Percentiles rank a stretch among this genome's conserved stretches.
Conservation (phyloP, 805 yeast genomes). For the Kurtzmaniella cleridarum region DNA sequence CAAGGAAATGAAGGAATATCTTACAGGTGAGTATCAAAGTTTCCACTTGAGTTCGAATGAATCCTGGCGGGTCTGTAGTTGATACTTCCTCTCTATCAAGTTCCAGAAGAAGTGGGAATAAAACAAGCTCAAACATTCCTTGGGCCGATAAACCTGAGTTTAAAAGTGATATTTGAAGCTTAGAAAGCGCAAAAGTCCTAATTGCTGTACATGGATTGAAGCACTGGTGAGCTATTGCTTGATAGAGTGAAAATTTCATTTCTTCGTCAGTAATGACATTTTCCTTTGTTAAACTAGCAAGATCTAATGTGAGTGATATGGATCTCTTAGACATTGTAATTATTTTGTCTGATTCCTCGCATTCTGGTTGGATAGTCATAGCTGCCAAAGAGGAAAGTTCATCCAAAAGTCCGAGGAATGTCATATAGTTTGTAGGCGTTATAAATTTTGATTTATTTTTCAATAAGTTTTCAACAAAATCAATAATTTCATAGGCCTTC, state of each 20-base stretch:
- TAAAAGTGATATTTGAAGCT: slow-evolving; percentile 51
- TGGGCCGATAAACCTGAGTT: slow-evolving; percentile 39
- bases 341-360: slow-evolving; percentile 16
- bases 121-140: slow-evolving; percentile 64
- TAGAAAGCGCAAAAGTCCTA: slow-evolving; percentile 57
- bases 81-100: slow-evolving; percentile 58
- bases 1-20: slow-evolving; percentile 32
- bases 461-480: slow-evolving; percentile 41
- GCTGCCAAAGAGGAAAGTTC: slow-evolving; percentile 81
- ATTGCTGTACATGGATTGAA: slow-evolving; percentile 81
- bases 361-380: slow-evolving; percentile 71
- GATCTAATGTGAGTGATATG: slow-evolving; percentile 52
- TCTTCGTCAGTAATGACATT: slow-evolving; percentile 28
- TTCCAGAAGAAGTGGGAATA: slow-evolving; percentile 68
- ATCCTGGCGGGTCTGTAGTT: slow-evolving; percentile 56
- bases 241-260: slow-evolving; percentile 57
- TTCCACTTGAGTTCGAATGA: slow-evolving; percentile 60
- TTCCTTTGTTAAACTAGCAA: slow-evolving; percentile 30
- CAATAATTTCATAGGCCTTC: slow-evolving; percentile 40
- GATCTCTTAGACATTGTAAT: slow-evolving; percentile 58
- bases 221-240: slow-evolving; percentile 85
- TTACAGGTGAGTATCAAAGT: slow-evolving; percentile 65
- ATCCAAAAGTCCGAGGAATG: slow-evolving; percentile 65
- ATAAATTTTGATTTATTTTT: slow-evolving; percentile 28
- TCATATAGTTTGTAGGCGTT: slow-evolving; percentile 51